phyloP scores from a whole-genome alignment of 805 yeast species.

The Yarrowia bubula region DNA sequence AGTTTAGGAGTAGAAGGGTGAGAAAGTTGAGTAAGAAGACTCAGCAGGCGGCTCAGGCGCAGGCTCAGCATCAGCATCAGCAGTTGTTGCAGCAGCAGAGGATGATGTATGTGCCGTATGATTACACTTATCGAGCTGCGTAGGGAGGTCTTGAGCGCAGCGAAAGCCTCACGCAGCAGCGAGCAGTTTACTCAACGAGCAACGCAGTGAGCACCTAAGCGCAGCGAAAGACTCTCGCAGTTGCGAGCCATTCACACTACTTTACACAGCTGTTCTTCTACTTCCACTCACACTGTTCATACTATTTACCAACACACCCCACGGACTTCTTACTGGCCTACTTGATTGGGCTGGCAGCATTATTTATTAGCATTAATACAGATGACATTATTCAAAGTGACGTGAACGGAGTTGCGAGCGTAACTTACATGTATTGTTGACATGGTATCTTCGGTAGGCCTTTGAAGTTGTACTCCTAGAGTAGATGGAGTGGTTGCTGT shows the following conservation, averaged over 20 bases:
- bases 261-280: too few relatives aligned
- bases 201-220: background rate
- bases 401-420: too few relatives aligned
- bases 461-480: too few relatives aligned
- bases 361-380: background rate
- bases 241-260: too few relatives aligned
- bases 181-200: background rate
- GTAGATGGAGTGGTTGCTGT: too few relatives aligned
- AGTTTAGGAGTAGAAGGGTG: conserved; percentile 47
- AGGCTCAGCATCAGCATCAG: conserved; percentile 10
- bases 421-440: too few relatives aligned
- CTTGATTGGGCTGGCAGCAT: background rate
- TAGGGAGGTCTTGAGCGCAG: background rate
- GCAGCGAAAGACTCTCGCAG: background rate
- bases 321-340: too few relatives aligned
- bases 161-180: background rate
- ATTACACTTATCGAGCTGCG: background rate
- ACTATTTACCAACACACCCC: too few relatives aligned
- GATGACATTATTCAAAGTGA: background rate
- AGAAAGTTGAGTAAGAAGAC: conserved; percentile 26
- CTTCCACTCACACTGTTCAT: too few relatives aligned
- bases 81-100: conserved; percentile 18
- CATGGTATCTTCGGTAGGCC: too few relatives aligned
- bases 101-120: background rate
- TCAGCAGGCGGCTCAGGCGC: conserved; percentile 12